Base-by-base conservation (phyloP, 2,329 filamentous ascomycete genomes). In the Cladosporium sp. region DNA sequence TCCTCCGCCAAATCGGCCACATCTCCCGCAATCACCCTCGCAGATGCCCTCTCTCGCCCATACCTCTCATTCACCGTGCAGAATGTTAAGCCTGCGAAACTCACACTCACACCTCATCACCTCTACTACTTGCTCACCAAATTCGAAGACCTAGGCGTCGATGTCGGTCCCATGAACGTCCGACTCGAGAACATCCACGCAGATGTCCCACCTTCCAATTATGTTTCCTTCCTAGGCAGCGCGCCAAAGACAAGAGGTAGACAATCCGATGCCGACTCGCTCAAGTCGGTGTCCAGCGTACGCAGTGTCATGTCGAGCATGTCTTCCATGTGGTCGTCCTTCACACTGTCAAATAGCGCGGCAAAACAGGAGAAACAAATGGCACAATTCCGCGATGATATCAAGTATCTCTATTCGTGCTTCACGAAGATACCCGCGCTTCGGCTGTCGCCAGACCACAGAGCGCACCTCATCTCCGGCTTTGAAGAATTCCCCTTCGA, bases 401-500 rank as follows among this genome's bases (percentile, higher is more conserved):
- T 96, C 59, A 96, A 92, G 68, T 97, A 98, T 67, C 77, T 98
- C 29, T 98, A 96, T 72, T 97, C 93, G 36, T 89, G 93, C 51
- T 98, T 97, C 66, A 98, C 93, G 63, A 98, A 97, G 72, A 95
- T 98, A 38, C 93, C 93, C 0, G 95, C 88, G 64, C 75, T 98
- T 55, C 84, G 86, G 56, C 76, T 98, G 49, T 84, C 91, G 22
- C 91, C 91, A n/a, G 93, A 98, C 69, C 91, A 90, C 75, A 87
- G 89, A 58, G 91, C 92, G 42, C 84, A 86, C 47, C 75, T 96
- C 54, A 96, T 98, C 59, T 81, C 85, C 58, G 92, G 92, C 22
- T 97, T 93, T 65, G 93, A 98, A 69, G 92, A 96, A 69, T 98
- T 97, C 59, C 93, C 93, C 2, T 96, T 97, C 68, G 93, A 98